A percentile compares a stretch with the other conserved stretches of the same genome.
phyloP scores from a whole-genome alignment of 805 yeast genomes.

The Pichia paraexigua region DNA sequence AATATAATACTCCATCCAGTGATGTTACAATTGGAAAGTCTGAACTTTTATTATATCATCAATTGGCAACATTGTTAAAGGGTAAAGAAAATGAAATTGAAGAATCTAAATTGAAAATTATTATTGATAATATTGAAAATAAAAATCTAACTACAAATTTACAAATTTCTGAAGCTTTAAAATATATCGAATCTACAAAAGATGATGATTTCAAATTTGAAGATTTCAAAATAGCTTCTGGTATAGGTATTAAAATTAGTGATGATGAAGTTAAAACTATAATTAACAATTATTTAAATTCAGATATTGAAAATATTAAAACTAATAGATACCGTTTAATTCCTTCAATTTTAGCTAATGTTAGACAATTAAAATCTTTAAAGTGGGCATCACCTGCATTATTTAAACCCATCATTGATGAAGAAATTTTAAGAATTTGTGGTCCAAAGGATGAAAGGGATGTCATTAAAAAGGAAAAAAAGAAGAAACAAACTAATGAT shows the following conservation, averaged over 20 bases:
- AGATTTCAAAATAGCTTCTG: constrained; percentile 58
- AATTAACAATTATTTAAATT: constrained; percentile 52
- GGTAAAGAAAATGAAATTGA: constrained; percentile 42
- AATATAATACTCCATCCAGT: constrained; percentile 11
- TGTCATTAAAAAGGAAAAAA: constrained; percentile 67
- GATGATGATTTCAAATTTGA: constrained; percentile 31
- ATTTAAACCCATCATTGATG: constrained; percentile 84
- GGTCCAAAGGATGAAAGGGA: constrained; percentile 98
- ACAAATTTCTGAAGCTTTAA: constrained; percentile 75
- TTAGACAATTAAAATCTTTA: constrained; percentile 63
- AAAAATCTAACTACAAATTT: constrained; percentile 57
- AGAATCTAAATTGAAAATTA: constrained; percentile 36
- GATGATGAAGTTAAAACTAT: constrained; percentile 53
- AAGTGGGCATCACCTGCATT: constrained; percentile 89
- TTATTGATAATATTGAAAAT: constrained; percentile 55
- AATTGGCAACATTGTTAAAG: constrained; percentile 64
- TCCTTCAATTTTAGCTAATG: constrained; percentile 68
- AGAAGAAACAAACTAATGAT: constrained; percentile 31
- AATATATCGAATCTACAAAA: constrained; percentile 52
- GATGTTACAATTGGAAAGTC: constrained; percentile 43
- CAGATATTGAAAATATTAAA: constrained; percentile 50
- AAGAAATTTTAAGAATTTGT: constrained; percentile 54
- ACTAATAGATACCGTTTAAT: constrained; percentile 73
- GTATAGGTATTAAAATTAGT: constrained; percentile 72
- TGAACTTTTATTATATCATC: constrained; percentile 60